Base-by-base conservation (phyloP, 1,284 basidiomycete genomes). In the Trichosporon faecale region DNA sequence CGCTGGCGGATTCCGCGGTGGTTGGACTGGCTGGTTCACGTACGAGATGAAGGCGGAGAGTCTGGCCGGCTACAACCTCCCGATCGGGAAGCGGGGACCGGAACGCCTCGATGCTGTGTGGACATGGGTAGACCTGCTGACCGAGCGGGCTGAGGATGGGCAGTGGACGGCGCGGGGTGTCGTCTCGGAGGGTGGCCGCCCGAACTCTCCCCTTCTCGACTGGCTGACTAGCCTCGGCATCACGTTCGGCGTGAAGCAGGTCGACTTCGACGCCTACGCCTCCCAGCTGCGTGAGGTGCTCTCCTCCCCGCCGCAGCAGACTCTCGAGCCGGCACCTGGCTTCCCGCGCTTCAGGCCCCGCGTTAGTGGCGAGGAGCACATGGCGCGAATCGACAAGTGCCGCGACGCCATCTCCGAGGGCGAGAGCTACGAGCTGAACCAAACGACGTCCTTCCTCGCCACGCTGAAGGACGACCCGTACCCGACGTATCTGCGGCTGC, bases 401-500 rank as follows among this genome's bases (percentile, higher is more conserved):
- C 89, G 94, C 77, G 89, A 91, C 67, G 87, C 88, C 67, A 89
- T 98, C 25, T 90, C 87, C 68, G 86, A 90, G 46, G 95, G 95
- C 5, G 92, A 98, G 80, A 94, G 93, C n/a, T 98, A 98, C 83
- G 95, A 98, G 79, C 87, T 98, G 23, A 98, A 96, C 77, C 86
- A 98, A 52, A 98, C 95, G 0, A 95, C 92, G 0, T 88, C 88
- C 11, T 88, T 88, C 76, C 71, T 79, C 4, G 80, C 85, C 0
- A 67, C 67, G 0, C 70, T 84, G 0, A 60, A 85, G 11, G 9
- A 49, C 7, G 72, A 79, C 69, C 75, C 78, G 65, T 77, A 80
- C 75, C 37, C 77, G 70, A 69, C 82, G 71, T 80, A 86, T 79
- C 70, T 88, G 85, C 84, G 84, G 31, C 86, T 96, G 40, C 89